Evolutionary conservation across 768 basidiomycete species (phyloP), one percentile per base, ranked within the genome.

Genomic region (Termitomyces sp.): DNA sequence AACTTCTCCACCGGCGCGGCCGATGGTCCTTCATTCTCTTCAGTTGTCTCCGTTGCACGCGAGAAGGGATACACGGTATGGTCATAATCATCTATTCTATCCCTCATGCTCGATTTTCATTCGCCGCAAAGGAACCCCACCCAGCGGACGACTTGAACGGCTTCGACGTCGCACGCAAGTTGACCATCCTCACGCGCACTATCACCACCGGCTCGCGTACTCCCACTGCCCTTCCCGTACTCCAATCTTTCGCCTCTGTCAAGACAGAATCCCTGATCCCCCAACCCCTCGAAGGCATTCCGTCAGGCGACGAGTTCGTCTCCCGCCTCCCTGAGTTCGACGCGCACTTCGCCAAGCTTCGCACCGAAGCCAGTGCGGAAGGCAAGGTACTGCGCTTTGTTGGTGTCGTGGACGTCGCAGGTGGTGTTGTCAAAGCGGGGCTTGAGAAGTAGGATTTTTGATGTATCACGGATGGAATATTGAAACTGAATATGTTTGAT

Each of bases 71-170:
- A 95, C 72, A 99, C 97, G 19, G 94, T 95, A 61, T 51, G 78
- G 61, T 35, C 28, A n/a, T 10, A 17, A 12, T 48, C 17, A 24
- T 32, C 41, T 26, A 19, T 15, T 5, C 10, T 28, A n/a, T 58
- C n/a, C 12, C 6, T 37, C 12, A 26, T 45, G 24, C 34, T 44
- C 8, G n/a, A 22, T 40, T 19, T 12, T 15, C n/a, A 3, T 48
- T 30, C 15, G 5, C 40, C 10, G 4, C 40, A 40, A 58, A 97
- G 94, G 97, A 99, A 76, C 97, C 97, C 5, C 92, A 99, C 68
- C 97, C 97, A 0, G 90, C 87, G 30, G 96, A 98, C 64, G 97
- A 99, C 68, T 84, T 99, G 43, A 95, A 93, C 59, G 97, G 97
- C 5, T 89, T 90, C 34, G 97, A 99, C 70, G 97, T 99, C 45